phyloP scores from a whole-genome alignment of 2,329 filamentous ascomycete species.

The Colletotrichum nymphaeae region DNA sequence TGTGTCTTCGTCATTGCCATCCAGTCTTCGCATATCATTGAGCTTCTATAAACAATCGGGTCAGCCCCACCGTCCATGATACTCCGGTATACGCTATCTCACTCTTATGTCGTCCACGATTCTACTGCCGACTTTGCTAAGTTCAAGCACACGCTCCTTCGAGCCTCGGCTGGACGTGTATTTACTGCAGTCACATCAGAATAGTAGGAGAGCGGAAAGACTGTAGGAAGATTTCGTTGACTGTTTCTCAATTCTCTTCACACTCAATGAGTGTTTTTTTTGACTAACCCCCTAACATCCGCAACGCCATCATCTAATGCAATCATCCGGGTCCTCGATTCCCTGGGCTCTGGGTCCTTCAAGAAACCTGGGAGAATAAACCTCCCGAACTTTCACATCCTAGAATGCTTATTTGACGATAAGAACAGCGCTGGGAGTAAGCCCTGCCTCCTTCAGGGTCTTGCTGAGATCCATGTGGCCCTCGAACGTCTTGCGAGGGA shows the following conservation, averaged over 20 bases:
- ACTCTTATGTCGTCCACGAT: no score
- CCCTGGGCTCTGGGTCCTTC: neutral
- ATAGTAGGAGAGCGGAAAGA: neutral
- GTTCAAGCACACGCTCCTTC: neutral
- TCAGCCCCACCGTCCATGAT: no score
- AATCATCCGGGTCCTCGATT: neutral
- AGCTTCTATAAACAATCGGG: no score
- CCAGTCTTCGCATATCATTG: no score
- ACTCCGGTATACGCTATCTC: no score
- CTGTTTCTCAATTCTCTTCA: neutral
- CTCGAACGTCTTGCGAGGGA: slow-evolving; percentile 84
- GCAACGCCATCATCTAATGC: neutral
- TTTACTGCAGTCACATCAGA: neutral
- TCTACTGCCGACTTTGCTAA: no score
- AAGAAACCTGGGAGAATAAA: no score
- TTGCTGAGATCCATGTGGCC: slow-evolving; percentile 82
- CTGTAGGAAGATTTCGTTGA: neutral
- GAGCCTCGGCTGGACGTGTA: no score
- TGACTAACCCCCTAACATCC: neutral
- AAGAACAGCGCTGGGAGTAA: slow-evolving; percentile 91
- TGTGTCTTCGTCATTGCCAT: no score
- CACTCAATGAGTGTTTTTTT: neutral
- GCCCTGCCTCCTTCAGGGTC: slow-evolving; percentile 90
- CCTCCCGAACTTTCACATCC: slow-evolving; percentile 6
- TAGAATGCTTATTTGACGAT: slow-evolving; percentile 69